A percentile compares a stretch with the other conserved stretches of the same genome.
phyloP scores from a whole-genome alignment of 1,284 basidiomycete species.

The Vanrija humicola region DNA sequence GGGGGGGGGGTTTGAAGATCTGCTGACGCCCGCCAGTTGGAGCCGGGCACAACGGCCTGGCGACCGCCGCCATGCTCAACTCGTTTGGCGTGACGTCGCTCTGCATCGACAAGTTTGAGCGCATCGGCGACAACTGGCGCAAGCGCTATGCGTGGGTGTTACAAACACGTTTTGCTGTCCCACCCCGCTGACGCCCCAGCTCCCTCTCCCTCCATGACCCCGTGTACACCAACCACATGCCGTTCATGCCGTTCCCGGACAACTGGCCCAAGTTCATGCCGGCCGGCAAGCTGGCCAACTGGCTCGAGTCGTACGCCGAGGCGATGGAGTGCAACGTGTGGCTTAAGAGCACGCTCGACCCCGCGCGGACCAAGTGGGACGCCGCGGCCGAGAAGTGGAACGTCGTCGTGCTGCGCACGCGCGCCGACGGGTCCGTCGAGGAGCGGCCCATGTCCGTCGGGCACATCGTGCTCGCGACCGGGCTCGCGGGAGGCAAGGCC shows the following conservation, averaged over 20 bases:
- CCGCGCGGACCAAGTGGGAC: conserved; percentile 51
- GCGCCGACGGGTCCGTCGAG: conserved; percentile 42
- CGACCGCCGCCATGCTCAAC: conserved; percentile 59
- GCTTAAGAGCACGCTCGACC: conserved; percentile 56
- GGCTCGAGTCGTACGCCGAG: conserved; percentile 64
- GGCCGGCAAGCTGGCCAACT: conserved; percentile 59
- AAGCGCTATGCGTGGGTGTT: conserved; percentile 52
- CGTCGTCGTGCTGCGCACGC: conserved; percentile 52
- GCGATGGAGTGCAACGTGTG: conserved; percentile 63
- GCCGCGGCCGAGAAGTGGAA: conserved; percentile 56
- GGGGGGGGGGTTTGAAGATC: not conserved
- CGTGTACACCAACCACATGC: conserved; percentile 50
- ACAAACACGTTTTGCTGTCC: too few species aligned
- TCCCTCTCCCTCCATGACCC: conserved; percentile 62
- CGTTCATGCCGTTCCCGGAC: conserved; percentile 30
- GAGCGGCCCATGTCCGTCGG: conserved; percentile 54
- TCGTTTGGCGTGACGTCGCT: conserved; percentile 56
- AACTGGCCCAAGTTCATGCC: conserved; percentile 38
- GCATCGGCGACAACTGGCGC: conserved; percentile 61
- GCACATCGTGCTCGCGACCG: conserved; percentile 57
- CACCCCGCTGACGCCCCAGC: not conserved
- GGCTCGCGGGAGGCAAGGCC: conserved; percentile 58
- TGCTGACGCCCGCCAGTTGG: conserved; percentile 49
- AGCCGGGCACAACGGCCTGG: conserved; percentile 63
- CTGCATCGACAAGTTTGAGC: conserved; percentile 56